Evolutionary conservation across 768 basidiomycete species (phyloP).

Genomic region (Brasilioporus rufonigricans): DNA sequence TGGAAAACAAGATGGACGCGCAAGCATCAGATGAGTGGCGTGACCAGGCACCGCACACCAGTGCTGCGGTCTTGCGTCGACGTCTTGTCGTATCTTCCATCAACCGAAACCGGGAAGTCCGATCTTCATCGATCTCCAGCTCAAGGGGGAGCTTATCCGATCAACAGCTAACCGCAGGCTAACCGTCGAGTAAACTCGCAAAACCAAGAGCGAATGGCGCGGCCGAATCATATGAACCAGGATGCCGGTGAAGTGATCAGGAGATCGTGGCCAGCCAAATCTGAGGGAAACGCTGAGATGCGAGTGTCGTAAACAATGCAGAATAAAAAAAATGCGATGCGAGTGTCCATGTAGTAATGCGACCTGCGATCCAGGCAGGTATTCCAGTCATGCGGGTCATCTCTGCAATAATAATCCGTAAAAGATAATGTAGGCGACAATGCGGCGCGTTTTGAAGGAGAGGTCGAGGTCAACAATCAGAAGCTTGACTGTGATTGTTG

Average conservation of each 20-base stretch:
- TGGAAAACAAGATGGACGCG: conserved; percentile 47
- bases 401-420: conserved; percentile 37
- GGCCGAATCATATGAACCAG: conserved; percentile 44
- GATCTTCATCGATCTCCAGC: conserved; percentile 45
- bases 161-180: conserved; percentile 40
- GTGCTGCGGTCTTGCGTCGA: conserved; percentile 65
- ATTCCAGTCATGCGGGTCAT: conserved; percentile 42
- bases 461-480: conserved; percentile 39
- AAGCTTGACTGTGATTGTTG: conserved; percentile 40
- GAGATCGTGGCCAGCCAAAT: conserved; percentile 16
- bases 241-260: conserved; percentile 13
- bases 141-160: conserved; percentile 14
- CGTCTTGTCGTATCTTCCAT: conserved; percentile 54
- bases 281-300: conserved; percentile 19
- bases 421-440: conserved; percentile 38
- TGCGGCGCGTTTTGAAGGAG: conserved; percentile 25
- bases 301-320: conserved; percentile 40
- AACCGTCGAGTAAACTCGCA: conserved; percentile 29
- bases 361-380: conserved; percentile 58
- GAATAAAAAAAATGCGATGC: conserved; percentile 39
- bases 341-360: conserved; percentile 51
- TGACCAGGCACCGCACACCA: conserved; percentile 55
- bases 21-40: conserved; percentile 43
- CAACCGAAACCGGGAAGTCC: conserved; percentile 52
- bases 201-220: conserved; percentile 45